Base-by-base conservation (phyloP, 1,139 yeast species). In the Taphrina deformans region DNA sequence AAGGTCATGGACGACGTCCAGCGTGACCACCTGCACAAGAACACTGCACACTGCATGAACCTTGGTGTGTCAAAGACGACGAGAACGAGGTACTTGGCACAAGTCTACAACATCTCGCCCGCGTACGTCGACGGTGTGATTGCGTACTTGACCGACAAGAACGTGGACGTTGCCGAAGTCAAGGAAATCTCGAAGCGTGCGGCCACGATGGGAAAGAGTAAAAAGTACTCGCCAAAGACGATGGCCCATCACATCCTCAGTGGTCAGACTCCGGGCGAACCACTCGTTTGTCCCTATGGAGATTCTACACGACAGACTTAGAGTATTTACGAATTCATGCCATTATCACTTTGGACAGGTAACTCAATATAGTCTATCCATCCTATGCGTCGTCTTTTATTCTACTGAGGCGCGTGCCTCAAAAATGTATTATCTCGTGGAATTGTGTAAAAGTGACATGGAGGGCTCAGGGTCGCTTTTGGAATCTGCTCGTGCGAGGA, bases 41-140 rank as follows among this genome's bases (percentile, higher is more conserved):
- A 59, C 35, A 59, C 64, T 7, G 64, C 56, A 6, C 27, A 27
- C 26, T 59, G 56, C 48, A 48, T 59, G 56, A 46, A 48, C 31
- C 31, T 21, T 6, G 53, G 53, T 2, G 64, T 48, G 56, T 48
- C 55, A n/a, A 35, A 48, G 29, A 35, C 50, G n/a, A 59, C 56
- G 18, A 26, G 56, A 21, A 59, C 46, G 21, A 29, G 46, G 24
- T 59, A 59, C 27, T 21, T 59, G 50, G 56, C 56, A 9, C 64
- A 59, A 21, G 44, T 48, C 26, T 38, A 48, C 50, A 40, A 40
- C 51, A 59, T 59, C 41, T 35, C 56, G 9, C 56, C 55, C 6
- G 64, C 46, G 16, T 59, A 59, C 23, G 55, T 38, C 40, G 44
- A 51, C 14, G 64, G 64, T 7, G 51, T 59, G 41, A 44, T 44